Evolutionary conservation across 169 alveolate species (phyloP), one percentile per base, ranked within the genome.

Genomic region (Cryptosporidium sp.): DNA sequence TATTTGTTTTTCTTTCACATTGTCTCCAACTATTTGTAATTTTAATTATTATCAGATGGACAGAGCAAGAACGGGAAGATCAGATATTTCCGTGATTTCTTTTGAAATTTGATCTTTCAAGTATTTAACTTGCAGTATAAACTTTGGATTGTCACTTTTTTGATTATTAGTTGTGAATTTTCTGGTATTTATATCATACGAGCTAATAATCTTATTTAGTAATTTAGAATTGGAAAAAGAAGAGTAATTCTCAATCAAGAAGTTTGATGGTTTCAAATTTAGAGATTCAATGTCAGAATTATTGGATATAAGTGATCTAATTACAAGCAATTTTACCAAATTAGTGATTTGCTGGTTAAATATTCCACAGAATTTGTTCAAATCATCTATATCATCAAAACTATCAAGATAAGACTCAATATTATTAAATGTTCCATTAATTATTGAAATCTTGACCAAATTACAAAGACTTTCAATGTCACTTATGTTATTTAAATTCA

Each of bases 401-500:
- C 10, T 50, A 16, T 70, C 84, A 16, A 70, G 58, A 33, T 45
- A 70, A 26, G 58, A 4, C 14, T 70, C 84, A 18, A 70, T 58
- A 2, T 70, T 50, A n/a, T 23, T 48, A 14, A 70, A 70, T 4
- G 69, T 10, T 21, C 45, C 31, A 70, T 23, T 33, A 10, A 70
- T 45, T 39, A 48, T 39, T 21, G 84, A 70, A 6, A 70, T 21
- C 45, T 70, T 70, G 39, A 70, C 31, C 45, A 70, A 14, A 29
- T 70, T 70, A 70, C 51, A 37, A 26, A 70, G 62, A 18, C 84
- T 70, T 14, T 50, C 37, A 26, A 70, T 48, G 26, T 48, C 84
- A 45, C 6, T 23, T 0, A 55, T 55, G 21, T 14, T 70, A 45
- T 23, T 50, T 23, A 70, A 1, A 45, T 41, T 70, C 7, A 48